Percentiles rank a stretch among this genome's conserved stretches.
These are phyloP conservation scores for Pseudogymnoascus sp. DNA, from an alignment of 2,329 filamentous ascomycete species.

Conservation along the genomic window DNA sequence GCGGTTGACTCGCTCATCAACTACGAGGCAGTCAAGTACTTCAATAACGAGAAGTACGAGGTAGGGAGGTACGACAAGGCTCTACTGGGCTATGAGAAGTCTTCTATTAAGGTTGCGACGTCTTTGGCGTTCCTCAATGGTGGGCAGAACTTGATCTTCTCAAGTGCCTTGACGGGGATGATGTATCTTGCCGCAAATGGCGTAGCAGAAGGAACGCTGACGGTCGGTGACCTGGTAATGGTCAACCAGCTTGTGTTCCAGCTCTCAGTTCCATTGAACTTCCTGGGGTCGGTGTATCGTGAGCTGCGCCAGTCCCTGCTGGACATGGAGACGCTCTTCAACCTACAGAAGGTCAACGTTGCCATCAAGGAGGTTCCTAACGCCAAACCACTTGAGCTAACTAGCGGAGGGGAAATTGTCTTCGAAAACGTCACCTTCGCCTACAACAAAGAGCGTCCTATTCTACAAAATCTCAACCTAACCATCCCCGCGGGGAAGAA, in stretches of 20 bases:
- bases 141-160: slow-evolving; percentile 96
- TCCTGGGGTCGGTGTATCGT: slow-evolving; percentile 94
- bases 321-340: slow-evolving; percentile 98
- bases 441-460: slow-evolving; percentile 79
- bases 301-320: slow-evolving; percentile 89
- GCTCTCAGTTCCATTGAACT: slow-evolving; percentile 92
- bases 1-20: slow-evolving; percentile 97
- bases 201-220: slow-evolving; percentile 71
- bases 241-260: slow-evolving; percentile 99
- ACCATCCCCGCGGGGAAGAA: slow-evolving; percentile 95
- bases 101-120: slow-evolving; percentile 93
- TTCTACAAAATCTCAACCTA: slow-evolving; percentile 74
- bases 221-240: slow-evolving; percentile 95
- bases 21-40: slow-evolving; percentile 98
- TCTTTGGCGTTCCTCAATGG: slow-evolving; percentile 88
- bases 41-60: slow-evolving; percentile 97
- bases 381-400: slow-evolving; percentile 64
- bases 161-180: slow-evolving; percentile 85
- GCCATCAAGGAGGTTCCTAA: slow-evolving; percentile 69
- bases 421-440: slow-evolving; percentile 96
- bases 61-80: slow-evolving; percentile 84
- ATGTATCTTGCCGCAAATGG: slow-evolving; percentile 95
- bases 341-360: slow-evolving; percentile 92
- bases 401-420: slow-evolving; percentile 75
- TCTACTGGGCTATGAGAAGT: slow-evolving; percentile 77